Base-by-base conservation (phyloP, 148 eudicot genomes). In the Rhododendron simsii region DNA sequence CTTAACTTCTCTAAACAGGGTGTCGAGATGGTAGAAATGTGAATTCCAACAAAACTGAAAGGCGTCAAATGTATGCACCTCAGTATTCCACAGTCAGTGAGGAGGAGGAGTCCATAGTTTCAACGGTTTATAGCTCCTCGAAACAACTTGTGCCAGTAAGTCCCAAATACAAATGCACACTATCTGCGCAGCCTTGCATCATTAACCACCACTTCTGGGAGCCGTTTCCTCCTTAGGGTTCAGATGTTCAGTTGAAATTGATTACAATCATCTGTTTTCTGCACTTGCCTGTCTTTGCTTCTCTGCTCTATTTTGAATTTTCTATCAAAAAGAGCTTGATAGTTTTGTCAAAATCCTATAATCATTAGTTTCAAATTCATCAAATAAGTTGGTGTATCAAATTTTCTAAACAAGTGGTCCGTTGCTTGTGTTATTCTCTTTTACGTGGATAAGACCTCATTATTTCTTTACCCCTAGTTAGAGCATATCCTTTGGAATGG, bases 61-160 rank as follows among this genome's bases (percentile, higher is more conserved):
- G 83, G 80, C 86, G 74, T 37, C 84, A 83, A 73, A 69, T 39
- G 2, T 87, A 69, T n/a, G 74, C 44, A 44, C 57, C 44, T 69
- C 78, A 20, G 79, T 15, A 86, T 84, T 87, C 85, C 26, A 1
- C 37, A 59, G 41, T 8, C 45, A 33, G 8, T 23, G 63, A 80
- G 78, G 59, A 80, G 78, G 59, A 76, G 16, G 78, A 80, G 48
- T 51, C 63, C 30, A 45, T 45, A 7, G 2, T 28, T 80, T 71
- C 83, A 5, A 84, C 57, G 7, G 67, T 83, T 79, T 48, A n/a
- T 84, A 11, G 65, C 67, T 67, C 86, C 77, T n/a, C 65, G 4
- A 79, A 80, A 39, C 53, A 78, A 65, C 86, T 79, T 84, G 86
- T 83, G 14, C 30, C 78, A n/a, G 89, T 87, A 87, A 78, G 89